These are phyloP conservation scores for Phaeolepiota aurea DNA, from an alignment of 768 basidiomycete species.

Conservation along the genomic window DNA sequence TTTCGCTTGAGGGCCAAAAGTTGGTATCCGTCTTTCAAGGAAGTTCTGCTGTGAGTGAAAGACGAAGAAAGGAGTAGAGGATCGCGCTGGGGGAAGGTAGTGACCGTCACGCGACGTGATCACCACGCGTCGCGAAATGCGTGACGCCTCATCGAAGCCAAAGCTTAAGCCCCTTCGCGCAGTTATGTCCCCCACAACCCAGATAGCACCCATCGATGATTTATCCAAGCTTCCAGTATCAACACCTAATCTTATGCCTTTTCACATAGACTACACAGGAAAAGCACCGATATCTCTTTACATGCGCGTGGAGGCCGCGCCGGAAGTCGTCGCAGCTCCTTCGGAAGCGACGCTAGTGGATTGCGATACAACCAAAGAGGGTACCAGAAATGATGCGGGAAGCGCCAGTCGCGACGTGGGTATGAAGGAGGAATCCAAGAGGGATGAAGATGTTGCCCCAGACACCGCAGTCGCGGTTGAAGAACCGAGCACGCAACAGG, in stretches of 20 bases:
- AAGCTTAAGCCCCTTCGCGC: too few relatives aligned
- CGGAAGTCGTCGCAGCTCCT: constrained; percentile 16
- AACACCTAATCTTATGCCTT: constrained; percentile 74
- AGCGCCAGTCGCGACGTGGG: not conserved
- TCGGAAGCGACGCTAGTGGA: constrained; percentile 25
- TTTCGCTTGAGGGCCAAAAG: too few relatives aligned
- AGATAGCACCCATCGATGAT: too few relatives aligned
- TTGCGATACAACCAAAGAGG: constrained; percentile 17
- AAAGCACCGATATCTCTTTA: constrained; percentile 69
- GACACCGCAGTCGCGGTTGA: not conserved
- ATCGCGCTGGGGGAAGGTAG: too few relatives aligned
- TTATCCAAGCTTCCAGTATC: constrained; percentile 31
- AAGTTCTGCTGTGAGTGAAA: too few relatives aligned
- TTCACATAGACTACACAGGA: constrained; percentile 65
- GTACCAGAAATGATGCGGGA: not conserved
- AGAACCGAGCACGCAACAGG: not conserved
- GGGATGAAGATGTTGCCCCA: not conserved
- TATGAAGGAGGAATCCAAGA: not conserved
- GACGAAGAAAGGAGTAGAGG: too few relatives aligned
- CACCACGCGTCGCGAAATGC: too few relatives aligned
- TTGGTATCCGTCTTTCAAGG: too few relatives aligned
- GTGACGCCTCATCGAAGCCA: too few relatives aligned
- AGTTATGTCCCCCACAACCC: too few relatives aligned
- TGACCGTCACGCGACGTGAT: too few relatives aligned
- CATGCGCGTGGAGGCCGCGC: too few relatives aligned